Evolutionary conservation across 352 stramenopile species (phyloP), one percentile per base, ranked within the genome.

Genomic region (Blastocystis sp.): DNA sequence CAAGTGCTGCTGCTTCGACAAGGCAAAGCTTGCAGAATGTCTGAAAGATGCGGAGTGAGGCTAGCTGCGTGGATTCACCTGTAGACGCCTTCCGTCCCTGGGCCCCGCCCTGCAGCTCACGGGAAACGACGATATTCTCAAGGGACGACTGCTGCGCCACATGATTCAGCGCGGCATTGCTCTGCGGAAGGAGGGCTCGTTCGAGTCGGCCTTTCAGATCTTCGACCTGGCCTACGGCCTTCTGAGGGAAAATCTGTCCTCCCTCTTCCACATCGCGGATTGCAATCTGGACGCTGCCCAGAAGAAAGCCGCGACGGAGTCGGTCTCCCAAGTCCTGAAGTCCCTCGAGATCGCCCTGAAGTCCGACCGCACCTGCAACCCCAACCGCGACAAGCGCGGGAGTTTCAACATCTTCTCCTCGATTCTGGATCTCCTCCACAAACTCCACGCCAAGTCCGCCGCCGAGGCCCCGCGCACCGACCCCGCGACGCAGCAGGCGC

Each of bases 351-450:
- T 23, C 17, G 41, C 45, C 64, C 9, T 52, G 23, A 21, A 34
- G 17, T 48, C 40, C 64, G 64, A 74, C 34, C n/a, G 34, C 1
- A 74, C 64, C 23, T 48, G 17, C 34, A 23, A 43, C 34, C 2
- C 21, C 10, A 41, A 74, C 64, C 7, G 7, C 34, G 21, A 34
- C 64, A 41, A 67, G 61, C 61, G 61, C 21, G 64, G 41, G 11
- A 48, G 45, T 34, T 52, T 11, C 17, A 74, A 61, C 41, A 84
- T 84, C 48, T 84, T 38, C 38, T 67, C 34, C 40, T 52, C 52
- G 4, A n/a, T 84, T 21, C 34, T 84, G 40, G 48, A 53, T 34
- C 11, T 70, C 21, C n/a, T 84, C 56, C 38, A 41, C 10, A 28
- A 43, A n/a, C 19, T 84, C 14, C 19, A 70, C 61, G 74, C 43